Evolutionary conservation across 164 flowering plant genomes (phyloP).

Genomic region (Amborella trichopoda): DNA sequence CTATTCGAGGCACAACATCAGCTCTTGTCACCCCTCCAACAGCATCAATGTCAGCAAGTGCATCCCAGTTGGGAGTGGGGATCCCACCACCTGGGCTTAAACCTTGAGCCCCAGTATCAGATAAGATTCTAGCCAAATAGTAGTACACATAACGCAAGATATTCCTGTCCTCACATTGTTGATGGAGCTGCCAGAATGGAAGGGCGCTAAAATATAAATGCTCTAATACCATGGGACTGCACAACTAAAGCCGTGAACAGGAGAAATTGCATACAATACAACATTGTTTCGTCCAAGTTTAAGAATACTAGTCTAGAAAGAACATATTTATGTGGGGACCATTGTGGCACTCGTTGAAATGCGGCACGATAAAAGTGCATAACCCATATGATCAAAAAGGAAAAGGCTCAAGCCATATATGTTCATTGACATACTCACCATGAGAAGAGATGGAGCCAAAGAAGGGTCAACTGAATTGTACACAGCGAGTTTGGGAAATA

Average conservation of each 20-base stretch:
- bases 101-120: conserved; percentile 86
- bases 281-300: too few relatives aligned
- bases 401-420: too few relatives aligned
- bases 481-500: conserved; percentile 96
- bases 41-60: conserved; percentile 95
- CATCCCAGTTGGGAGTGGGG: conserved; percentile 99
- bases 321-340: too few relatives aligned
- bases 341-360: too few relatives aligned
- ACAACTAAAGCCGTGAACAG: too few relatives aligned
- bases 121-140: conserved; percentile 84
- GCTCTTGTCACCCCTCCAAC: conserved; percentile 98
- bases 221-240: not conserved
- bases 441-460: conserved; percentile 93
- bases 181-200: conserved; percentile 55
- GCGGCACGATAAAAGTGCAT: too few relatives aligned
- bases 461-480: conserved; percentile 99
- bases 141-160: conserved; percentile 89
- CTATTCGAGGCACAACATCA: conserved; percentile 94
- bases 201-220: not conserved
- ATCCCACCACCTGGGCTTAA: conserved; percentile 88
- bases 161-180: conserved; percentile 90
- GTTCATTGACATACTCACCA: conserved; percentile 39
- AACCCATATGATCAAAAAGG: too few relatives aligned
- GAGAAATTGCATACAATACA: too few relatives aligned
- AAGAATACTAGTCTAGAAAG: too few relatives aligned